Evolutionary conservation across 495 filamentous ascomycete genomes (phyloP).

Genomic region (Daldinia vernicosa): DNA sequence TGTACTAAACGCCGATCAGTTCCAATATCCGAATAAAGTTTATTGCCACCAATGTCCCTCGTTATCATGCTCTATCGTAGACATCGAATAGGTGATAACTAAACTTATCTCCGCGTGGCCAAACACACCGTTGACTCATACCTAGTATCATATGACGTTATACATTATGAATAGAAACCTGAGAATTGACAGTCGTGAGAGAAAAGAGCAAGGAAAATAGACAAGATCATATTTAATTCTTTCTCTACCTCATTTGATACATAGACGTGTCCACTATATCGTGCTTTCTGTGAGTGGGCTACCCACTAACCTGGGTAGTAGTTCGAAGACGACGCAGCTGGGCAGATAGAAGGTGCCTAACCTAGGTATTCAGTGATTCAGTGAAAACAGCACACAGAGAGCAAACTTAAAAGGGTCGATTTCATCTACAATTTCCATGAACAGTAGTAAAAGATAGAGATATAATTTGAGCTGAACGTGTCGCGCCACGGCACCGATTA

Average conservation of each 20-base stretch:
- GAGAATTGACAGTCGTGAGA: neutral
- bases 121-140: neutral
- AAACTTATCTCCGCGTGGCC: neutral
- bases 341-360: no score
- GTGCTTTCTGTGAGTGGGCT: no score
- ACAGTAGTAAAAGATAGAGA: no score
- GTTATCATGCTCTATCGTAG: neutral
- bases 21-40: constrained; percentile 23
- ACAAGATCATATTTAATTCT: neutral
- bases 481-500: neutral
- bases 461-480: neutral
- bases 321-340: no score
- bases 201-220: neutral
- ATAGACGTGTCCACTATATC: no score
- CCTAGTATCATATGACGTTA: neutral
- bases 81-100: neutral
- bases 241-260: no score
- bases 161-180: neutral
- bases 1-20: constrained; percentile 22
- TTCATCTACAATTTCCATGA: no score
- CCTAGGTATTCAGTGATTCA: no score
- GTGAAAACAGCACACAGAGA: no score
- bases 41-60: neutral
- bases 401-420: no score
- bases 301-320: no score